Base-by-base conservation (phyloP, 495 filamentous ascomycete genomes). In the Pyrenula aspistea region DNA sequence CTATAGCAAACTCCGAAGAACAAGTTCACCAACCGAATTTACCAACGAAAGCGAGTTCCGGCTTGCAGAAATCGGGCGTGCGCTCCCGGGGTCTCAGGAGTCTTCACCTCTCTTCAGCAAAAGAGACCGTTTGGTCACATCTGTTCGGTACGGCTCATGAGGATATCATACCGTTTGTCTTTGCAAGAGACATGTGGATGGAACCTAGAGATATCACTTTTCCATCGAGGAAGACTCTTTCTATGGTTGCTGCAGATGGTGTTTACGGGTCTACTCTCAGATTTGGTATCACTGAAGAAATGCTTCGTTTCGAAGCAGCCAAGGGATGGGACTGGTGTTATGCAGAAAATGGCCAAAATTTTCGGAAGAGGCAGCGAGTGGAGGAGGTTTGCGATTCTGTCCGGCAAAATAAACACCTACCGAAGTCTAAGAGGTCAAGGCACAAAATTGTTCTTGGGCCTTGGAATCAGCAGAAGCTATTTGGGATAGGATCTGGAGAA, bases 311-410 rank as follows among this genome's bases (percentile, higher is more conserved):
- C 51, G 79, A 83, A 64, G 68, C 68, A 51, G 73, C 70, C 0
- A 58, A 60, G 12, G 73, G 71, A n/a, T 82, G 78, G 77, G 67
- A 74, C 56, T 84, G 81, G 82, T 86, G 80, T 57, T 70, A 75
- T 55, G 63, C 69, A 12, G 54, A 69, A 22, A 66, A 68, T 20
- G 67, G 69, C 42, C 61, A 62, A 12, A 53, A 22, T 10, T 78
- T 82, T 36, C 66, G 62, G 3, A 61, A 67, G 36, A 65, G 59
- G 48, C 83, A 75, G 61, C 62, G 55, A 21, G 8, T 64, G n/a
- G 51, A 65, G 23, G 64, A 55, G 10, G 62, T 71, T 3, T 61
- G 67, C 11, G 70, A 73, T 42, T 15, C 31, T 8, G 15, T 42
- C 31, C 31, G 65, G 22, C 61, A 59, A 12, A 62, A 57, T 15